Percentiles rank a stretch among this genome's conserved stretches.
Evolutionary conservation across 352 stramenopile genomes (phyloP).

Genomic region (Pythium insidiosum): DNA sequence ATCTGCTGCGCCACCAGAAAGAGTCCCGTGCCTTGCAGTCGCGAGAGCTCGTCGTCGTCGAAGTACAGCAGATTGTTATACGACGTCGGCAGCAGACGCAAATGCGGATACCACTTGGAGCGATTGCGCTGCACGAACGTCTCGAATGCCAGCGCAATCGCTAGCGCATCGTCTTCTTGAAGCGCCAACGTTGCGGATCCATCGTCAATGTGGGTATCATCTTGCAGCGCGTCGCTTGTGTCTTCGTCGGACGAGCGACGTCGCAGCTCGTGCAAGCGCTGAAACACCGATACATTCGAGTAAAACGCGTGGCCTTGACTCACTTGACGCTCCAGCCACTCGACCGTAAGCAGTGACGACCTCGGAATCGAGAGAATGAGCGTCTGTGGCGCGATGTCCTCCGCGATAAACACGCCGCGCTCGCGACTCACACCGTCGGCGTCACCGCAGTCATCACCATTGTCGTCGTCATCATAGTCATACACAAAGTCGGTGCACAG

Average conservation of each 20-base stretch:
- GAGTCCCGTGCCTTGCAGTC: slow-evolving; percentile 51
- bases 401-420: slow-evolving; percentile 71
- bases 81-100: slow-evolving; percentile 38
- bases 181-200: neutral
- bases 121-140: slow-evolving; percentile 27
- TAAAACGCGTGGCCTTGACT: slow-evolving; percentile 23
- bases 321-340: slow-evolving; percentile 17
- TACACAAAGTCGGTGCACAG: slow-evolving; percentile 80
- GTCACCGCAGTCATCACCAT: too few relatives aligned
- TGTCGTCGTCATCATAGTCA: slow-evolving; percentile 43
- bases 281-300: slow-evolving; percentile 38
- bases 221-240: neutral
- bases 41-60: slow-evolving; percentile 21
- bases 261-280: slow-evolving; percentile 16
- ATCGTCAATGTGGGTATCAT: neutral
- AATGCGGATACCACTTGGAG: slow-evolving; percentile 59
- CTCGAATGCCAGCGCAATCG: slow-evolving; percentile 67
- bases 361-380: slow-evolving; percentile 60
- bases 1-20: slow-evolving; percentile 63
- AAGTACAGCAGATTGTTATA: slow-evolving; percentile 79
- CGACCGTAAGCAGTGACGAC: slow-evolving; percentile 44
- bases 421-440: too few relatives aligned
- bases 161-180: slow-evolving; percentile 66
- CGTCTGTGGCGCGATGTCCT: slow-evolving; percentile 70
- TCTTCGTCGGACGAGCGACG: slow-evolving; percentile 3